Conservation (phyloP, 2,329 filamentous ascomycete genomes). For the Exophiala bonariae region DNA sequence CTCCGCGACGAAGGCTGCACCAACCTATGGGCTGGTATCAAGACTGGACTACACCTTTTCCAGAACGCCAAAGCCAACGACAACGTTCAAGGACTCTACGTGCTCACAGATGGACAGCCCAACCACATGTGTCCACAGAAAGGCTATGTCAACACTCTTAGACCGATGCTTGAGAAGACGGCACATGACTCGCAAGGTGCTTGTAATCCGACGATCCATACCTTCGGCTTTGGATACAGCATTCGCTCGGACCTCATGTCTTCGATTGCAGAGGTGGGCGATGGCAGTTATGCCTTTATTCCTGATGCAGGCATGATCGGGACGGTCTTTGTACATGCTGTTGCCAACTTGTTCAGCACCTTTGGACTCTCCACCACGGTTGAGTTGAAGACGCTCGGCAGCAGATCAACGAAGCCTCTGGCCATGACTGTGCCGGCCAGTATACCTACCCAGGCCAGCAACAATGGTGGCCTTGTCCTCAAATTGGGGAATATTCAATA, state of each 20-base stretch:
- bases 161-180: slow-evolving; percentile 29
- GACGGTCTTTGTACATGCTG: slow-evolving; percentile 62
- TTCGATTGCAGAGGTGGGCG: slow-evolving; percentile 58
- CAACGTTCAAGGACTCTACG: slow-evolving; percentile 33
- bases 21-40: slow-evolving; percentile 61
- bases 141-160: slow-evolving; percentile 58
- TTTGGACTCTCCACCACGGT: slow-evolving; percentile 53
- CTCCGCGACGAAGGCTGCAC: slow-evolving; percentile 46
- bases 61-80: slow-evolving; percentile 30
- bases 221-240: slow-evolving; percentile 56
- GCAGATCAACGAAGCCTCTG: slow-evolving; percentile 1
- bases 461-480: slow-evolving; percentile 11
- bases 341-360: slow-evolving; percentile 62
- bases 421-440: background rate
- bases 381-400: slow-evolving; percentile 31
- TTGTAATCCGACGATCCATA: slow-evolving; percentile 47
- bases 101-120: slow-evolving; percentile 43
- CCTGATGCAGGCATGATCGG: slow-evolving; percentile 62
- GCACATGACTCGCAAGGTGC: slow-evolving; percentile 31
- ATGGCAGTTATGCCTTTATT: slow-evolving; percentile 62
- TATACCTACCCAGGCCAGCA: background rate
- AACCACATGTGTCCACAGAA: slow-evolving; percentile 55
- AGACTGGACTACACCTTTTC: slow-evolving; percentile 53
- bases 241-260: slow-evolving; percentile 57
- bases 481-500: slow-evolving; percentile 55